Percentiles rank a stretch among this genome's conserved stretches.
phyloP scores from a whole-genome alignment of 164 flowering plant species.

The Malania oleifera region DNA sequence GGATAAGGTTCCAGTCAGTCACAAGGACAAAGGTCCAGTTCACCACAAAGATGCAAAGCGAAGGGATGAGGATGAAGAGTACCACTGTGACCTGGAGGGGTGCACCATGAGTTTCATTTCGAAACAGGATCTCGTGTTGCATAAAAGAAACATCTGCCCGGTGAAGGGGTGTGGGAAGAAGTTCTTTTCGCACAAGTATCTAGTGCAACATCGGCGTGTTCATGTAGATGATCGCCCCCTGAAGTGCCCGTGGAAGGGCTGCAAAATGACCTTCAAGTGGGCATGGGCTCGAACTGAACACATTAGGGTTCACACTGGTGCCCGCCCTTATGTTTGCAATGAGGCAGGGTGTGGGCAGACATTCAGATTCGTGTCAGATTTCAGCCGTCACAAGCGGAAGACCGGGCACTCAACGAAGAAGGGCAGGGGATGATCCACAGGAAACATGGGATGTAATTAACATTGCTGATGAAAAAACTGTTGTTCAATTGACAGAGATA shows the following conservation, averaged over 20 bases:
- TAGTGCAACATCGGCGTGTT: constrained; percentile 91
- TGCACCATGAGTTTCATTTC: constrained; percentile 81
- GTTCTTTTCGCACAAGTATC: constrained; percentile 94
- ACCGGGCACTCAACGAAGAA: constrained; percentile 81
- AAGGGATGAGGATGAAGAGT: constrained; percentile 23
- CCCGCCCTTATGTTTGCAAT: constrained; percentile 78
- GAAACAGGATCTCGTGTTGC: constrained; percentile 69
- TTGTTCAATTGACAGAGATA: constrained; percentile 21
- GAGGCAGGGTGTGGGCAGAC: constrained; percentile 93
- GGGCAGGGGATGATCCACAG: constrained; percentile 17
- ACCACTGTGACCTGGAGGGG: constrained; percentile 78
- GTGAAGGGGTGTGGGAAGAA: constrained; percentile 93
- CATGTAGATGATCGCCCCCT: constrained; percentile 91
- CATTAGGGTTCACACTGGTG: constrained; percentile 97
- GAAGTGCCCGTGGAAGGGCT: constrained; percentile 97
- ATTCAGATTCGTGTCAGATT: constrained; percentile 94
- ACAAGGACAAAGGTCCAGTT: not conserved
- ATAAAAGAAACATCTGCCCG: constrained; percentile 77
- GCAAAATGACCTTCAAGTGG: constrained; percentile 99
- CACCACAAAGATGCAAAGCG: constrained; percentile 15
- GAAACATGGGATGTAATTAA: constrained; percentile 8
- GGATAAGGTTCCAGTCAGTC: too few species aligned
- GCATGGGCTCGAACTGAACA: constrained; percentile 99
- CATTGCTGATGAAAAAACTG: constrained; percentile 27
- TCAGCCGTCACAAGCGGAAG: constrained; percentile 98